Evolutionary conservation across 2,329 filamentous ascomycete species (phyloP), one percentile per base, ranked within the genome.

Genomic region (Diaporthe vaccinii): DNA sequence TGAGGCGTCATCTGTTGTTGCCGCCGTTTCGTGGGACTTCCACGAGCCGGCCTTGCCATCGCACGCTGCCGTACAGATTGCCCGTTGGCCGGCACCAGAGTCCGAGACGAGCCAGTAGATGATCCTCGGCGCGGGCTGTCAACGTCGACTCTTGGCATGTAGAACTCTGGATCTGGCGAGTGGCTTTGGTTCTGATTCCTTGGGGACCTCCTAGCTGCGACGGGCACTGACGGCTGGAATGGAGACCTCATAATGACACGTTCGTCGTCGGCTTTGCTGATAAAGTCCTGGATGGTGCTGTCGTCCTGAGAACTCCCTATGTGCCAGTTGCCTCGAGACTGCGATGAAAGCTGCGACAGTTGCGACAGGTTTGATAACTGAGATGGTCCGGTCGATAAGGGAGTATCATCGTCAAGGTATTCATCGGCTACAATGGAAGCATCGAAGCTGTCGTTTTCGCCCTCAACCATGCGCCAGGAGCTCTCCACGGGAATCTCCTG

Each of bases 391-490:
- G 85, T 86, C 61, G 85, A 86, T 1, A 84, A 75, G 68, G 84
- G 78, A 34, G 82, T 77, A 36, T 85, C 82, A 65, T 86, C 83
- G 58, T 87, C 86, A 59, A 84, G 83, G 49, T 82, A 82, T 41
- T 87, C 81, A 46, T 86, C 85, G 10, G 87, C 86, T 22, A 90
- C 82, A 72, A 90, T 84, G 14, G 87, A 87, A 8, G 89, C 90
- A 78, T 90, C 89, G 80, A 91, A 91, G 79, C 89, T 91, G 79
- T 91, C 89, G 80, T 91, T 87, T 74, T 91, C 89, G 79, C 86
- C 89, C 75, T 91, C 90, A 17, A 91, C 89, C 83, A 91, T 86
- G 78, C 90, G 89, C 90, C 90, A 91, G 28, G 89, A 91, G 77
- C 87, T 86, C 77, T 89, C 88, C 57, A 90, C 84, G 49, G 86